These are phyloP conservation scores for Talaromyces atroroseus DNA, from an alignment of 2,329 filamentous ascomycete species.

Conservation along the genomic window DNA sequence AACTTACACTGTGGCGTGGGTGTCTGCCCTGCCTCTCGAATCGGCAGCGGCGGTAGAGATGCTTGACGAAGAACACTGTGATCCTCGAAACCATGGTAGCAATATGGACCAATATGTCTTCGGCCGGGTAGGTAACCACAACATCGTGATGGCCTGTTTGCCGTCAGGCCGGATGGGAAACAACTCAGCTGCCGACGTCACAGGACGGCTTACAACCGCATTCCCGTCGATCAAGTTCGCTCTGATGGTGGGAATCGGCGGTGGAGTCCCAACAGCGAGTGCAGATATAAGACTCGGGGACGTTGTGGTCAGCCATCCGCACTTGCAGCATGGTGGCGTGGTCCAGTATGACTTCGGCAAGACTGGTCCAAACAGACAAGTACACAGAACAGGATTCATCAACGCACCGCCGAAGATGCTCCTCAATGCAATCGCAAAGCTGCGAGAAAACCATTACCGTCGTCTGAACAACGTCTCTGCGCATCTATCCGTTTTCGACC, in stretches of 20 bases:
- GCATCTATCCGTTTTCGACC: constrained; percentile 5
- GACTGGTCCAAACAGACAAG: neutral
- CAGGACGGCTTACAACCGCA: constrained; percentile 13
- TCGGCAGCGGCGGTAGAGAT: constrained; percentile 9
- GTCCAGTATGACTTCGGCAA: constrained; percentile 26
- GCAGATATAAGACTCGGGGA: constrained; percentile 28
- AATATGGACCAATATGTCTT: constrained; percentile 12
- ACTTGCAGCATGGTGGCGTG: constrained; percentile 17
- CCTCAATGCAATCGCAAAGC: constrained; percentile 8
- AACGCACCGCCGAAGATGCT: constrained; percentile 14
- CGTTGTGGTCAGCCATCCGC: constrained; percentile 22
- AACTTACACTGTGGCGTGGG: constrained; percentile 13
- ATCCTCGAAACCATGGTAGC: neutral
- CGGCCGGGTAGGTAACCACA: constrained; percentile 20
- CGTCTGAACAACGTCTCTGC: neutral
- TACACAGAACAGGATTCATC: constrained; percentile 5
- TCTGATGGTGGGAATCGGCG: constrained; percentile 43
- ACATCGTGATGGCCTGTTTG: constrained; percentile 30
- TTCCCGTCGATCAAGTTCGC: constrained; percentile 20
- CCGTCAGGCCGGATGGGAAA: constrained; percentile 30
- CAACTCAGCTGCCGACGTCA: constrained; percentile 14
- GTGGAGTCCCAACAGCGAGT: constrained; percentile 21
- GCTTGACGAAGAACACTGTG: constrained; percentile 12
- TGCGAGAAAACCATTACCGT: constrained; percentile 11
- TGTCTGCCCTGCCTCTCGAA: constrained; percentile 14